Evolutionary conservation across 495 filamentous ascomycete genomes (phyloP).

Genomic region (Glutinoglossum americanum): DNA sequence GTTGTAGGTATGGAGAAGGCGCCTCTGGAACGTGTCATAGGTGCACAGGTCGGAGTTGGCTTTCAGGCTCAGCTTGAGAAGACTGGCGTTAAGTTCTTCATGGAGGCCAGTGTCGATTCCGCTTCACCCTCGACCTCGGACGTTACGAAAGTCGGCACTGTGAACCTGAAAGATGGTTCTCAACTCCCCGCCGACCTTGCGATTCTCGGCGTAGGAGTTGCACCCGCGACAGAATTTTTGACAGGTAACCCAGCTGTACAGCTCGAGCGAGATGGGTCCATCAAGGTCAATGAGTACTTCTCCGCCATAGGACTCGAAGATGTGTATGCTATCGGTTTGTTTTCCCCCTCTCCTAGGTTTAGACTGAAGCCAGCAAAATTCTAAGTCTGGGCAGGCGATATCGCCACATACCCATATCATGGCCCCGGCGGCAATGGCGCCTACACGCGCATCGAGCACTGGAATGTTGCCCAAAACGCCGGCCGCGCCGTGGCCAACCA

Average conservation of each 20-base stretch:
- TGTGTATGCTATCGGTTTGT: conserved; percentile 58
- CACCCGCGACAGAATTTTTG: conserved; percentile 72
- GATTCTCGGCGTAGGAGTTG: conserved; percentile 73
- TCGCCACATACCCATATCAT: conserved; percentile 85
- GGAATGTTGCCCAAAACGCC: conserved; percentile 90
- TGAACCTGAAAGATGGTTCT: conserved; percentile 73
- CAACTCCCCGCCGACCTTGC: conserved; percentile 72
- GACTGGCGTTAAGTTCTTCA: conserved; percentile 69
- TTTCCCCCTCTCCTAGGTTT: neutral
- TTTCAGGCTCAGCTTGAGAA: conserved; percentile 59
- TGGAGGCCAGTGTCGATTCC: conserved; percentile 60
- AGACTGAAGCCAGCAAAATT: neutral
- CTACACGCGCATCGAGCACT: conserved; percentile 71
- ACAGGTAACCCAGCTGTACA: conserved; percentile 40
- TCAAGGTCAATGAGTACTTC: conserved; percentile 59
- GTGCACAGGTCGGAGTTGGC: conserved; percentile 56
- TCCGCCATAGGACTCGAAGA: conserved; percentile 47
- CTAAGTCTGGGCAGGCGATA: conserved; percentile 34
- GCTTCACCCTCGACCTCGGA: conserved; percentile 45
- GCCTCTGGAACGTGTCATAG: conserved; percentile 77
- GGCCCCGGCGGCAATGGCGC: conserved; percentile 54
- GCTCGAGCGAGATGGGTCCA: conserved; percentile 59
- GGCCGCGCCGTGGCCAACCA: conserved; percentile 55
- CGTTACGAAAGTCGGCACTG: conserved; percentile 48
- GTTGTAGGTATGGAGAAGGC: conserved; percentile 80